Evolutionary conservation across 495 filamentous ascomycete species (phyloP), one percentile per base, ranked within the genome.

Genomic region (Diplogelasinospora grovesii): DNA sequence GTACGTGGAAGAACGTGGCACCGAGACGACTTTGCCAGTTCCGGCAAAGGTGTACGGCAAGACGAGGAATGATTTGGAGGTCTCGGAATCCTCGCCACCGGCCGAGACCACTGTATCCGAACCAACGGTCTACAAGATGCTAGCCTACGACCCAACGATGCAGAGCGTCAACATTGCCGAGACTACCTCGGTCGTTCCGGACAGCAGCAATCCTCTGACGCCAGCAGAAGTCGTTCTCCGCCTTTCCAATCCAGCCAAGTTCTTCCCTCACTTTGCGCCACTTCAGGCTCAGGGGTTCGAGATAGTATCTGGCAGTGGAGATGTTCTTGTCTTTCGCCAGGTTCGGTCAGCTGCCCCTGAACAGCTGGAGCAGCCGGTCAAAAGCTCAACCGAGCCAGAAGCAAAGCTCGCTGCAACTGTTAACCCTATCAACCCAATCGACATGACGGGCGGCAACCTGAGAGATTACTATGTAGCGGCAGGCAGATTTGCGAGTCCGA

Each of bases 291-390:
- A 82, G 27, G 86, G 85, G 2, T 89, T 82, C 46, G 82, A 85
- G 37, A 83, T 89, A 40, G 75, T 82, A 8, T 79, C 79, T 3
- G 83, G 82, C 5, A 70, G 73, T 40, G 75, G 72, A 4, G 75
- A 89, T 52, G 69, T 89, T 6, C 69, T 89, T 13, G 75, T 92
- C 0, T 87, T 89, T 50, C 75, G 75, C 41, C 82, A 85, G 50
- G 59, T 71, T 9, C 56, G 64, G 10, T 63, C 63, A 8, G 38
- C 46, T 20, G 37, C 36, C 13, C n/a, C 20, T 16, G 8, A 41
- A 1, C 23, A 52, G n/a, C 41, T 48, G 23, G 20, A 25, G 20
- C 13, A 7, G 1, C 8, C 2, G 1, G 30, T 4, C 2, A 34
- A 37, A 5, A 11, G n/a, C 22, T 15, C 21, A 1, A 7, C 33